Percentiles rank a stretch among this genome's conserved stretches.
Conservation (phyloP, 148 eudicot species). For the Spergularia bocconei region DNA sequence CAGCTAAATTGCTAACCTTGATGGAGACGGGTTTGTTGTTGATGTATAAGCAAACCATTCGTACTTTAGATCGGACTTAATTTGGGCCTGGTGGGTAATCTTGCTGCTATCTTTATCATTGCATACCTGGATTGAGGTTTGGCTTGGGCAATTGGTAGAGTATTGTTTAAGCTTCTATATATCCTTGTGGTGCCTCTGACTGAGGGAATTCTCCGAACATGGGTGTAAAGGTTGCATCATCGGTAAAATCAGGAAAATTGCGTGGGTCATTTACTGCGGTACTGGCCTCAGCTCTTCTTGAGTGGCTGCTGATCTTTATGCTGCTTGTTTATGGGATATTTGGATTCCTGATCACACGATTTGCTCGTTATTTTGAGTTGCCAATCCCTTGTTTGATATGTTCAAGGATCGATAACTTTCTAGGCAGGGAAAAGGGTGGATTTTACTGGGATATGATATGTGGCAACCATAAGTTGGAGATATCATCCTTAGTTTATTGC, state of each 20-base stretch:
- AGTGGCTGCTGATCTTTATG: conserved; percentile 75
- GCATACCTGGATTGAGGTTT: neutral
- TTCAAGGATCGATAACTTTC: conserved; percentile 81
- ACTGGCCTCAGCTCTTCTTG: conserved; percentile 62
- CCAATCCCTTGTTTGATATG: conserved; percentile 83
- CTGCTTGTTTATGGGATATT: conserved; percentile 63
- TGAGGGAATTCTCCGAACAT: conserved; percentile 33
- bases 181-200: conserved; percentile 24
- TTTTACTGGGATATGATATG: conserved; percentile 79
- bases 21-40: neutral
- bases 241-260: conserved; percentile 29
- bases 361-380: conserved; percentile 65
- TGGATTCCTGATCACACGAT: conserved; percentile 63
- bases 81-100: neutral
- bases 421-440: conserved; percentile 53
- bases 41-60: neutral
- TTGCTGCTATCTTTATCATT: conserved; percentile 17
- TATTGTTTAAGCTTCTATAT: neutral
- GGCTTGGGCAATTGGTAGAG: conserved; percentile 1
- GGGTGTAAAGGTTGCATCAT: conserved; percentile 38
- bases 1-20: neutral
- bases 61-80: neutral
- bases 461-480: conserved; percentile 63
- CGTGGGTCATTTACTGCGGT: conserved; percentile 30
- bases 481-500: conserved; percentile 71